Evolutionary conservation across 78 protist species (phyloP).

Genomic region (Acrasis kona): DNA sequence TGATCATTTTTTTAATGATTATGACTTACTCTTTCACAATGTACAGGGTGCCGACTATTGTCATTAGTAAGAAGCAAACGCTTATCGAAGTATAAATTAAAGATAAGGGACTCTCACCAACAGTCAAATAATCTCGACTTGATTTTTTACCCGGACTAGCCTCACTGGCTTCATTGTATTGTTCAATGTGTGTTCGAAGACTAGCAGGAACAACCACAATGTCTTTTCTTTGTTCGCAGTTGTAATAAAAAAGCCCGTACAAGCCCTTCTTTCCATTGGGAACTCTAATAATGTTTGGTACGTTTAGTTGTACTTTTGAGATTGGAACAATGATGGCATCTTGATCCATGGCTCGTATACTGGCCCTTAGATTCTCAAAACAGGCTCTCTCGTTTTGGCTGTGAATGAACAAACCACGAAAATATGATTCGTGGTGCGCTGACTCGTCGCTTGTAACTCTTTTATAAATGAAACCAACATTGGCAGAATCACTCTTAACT

Average conservation of each 20-base stretch:
- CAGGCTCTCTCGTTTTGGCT: too few species aligned
- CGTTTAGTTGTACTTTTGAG: background rate
- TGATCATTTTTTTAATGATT: background rate
- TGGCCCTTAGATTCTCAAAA: background rate
- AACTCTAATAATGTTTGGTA: background rate
- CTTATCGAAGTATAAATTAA: background rate
- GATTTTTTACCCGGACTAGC: background rate
- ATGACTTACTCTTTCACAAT: background rate
- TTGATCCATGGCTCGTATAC: background rate
- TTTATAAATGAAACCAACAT: background rate
- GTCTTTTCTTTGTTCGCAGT: slow-evolving; percentile 15
- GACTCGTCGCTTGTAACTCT: background rate
- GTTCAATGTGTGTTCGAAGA: background rate
- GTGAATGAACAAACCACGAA: too few species aligned
- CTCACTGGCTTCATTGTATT: slow-evolving; percentile 7
- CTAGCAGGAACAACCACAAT: background rate
- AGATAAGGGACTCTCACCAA: background rate
- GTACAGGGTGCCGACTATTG: background rate
- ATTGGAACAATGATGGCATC: background rate
- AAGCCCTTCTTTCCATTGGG: slow-evolving; percentile 1
- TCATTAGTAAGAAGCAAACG: background rate
- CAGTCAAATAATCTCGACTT: background rate
- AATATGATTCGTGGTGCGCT: background rate
- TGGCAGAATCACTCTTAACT: too few species aligned
- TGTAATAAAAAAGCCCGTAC: slow-evolving; percentile 30